Percentiles rank a stretch among this genome's conserved stretches.
Conservation (phyloP, 2,329 filamentous ascomycete genomes). For the Cladobotryum mycophilum region DNA sequence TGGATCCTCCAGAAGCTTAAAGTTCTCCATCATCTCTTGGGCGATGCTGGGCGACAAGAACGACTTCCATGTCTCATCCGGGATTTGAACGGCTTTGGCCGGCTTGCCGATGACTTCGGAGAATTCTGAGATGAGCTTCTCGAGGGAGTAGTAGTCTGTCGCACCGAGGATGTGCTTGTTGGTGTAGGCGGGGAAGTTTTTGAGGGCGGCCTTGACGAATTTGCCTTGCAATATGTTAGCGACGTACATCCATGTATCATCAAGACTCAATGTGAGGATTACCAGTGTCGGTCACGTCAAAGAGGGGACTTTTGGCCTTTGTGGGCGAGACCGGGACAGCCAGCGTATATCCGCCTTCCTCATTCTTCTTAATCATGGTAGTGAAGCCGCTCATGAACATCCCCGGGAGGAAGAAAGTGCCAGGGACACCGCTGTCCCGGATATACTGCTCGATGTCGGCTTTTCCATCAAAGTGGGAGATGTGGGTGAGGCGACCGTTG, state of each 20-base stretch:
- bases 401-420: constrained; percentile 46
- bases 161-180: constrained; percentile 32
- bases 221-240: constrained; percentile 19
- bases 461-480: constrained; percentile 51
- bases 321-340: constrained; percentile 24
- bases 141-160: constrained; percentile 29
- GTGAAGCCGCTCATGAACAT: constrained; percentile 49
- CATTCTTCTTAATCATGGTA: constrained; percentile 20
- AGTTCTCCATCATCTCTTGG: constrained; percentile 36
- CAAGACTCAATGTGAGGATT: constrained; percentile 16
- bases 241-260: neutral
- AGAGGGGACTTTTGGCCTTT: constrained; percentile 30
- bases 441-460: constrained; percentile 52
- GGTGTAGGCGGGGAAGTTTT: constrained; percentile 17
- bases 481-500: constrained; percentile 30
- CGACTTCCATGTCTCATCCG: constrained; percentile 30
- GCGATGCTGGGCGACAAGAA: constrained; percentile 23
- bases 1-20: constrained; percentile 34
- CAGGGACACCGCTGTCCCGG: constrained; percentile 39
- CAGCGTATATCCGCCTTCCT: constrained; percentile 24
- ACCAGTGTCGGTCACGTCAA: constrained; percentile 37
- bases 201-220: constrained; percentile 30
- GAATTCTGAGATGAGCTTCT: constrained; percentile 28
- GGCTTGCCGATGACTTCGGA: constrained; percentile 29
- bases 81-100: constrained; percentile 23